These are phyloP conservation scores for Alternaria sp. DNA, from an alignment of 2,329 filamentous ascomycete genomes.

Conservation along the genomic window DNA sequence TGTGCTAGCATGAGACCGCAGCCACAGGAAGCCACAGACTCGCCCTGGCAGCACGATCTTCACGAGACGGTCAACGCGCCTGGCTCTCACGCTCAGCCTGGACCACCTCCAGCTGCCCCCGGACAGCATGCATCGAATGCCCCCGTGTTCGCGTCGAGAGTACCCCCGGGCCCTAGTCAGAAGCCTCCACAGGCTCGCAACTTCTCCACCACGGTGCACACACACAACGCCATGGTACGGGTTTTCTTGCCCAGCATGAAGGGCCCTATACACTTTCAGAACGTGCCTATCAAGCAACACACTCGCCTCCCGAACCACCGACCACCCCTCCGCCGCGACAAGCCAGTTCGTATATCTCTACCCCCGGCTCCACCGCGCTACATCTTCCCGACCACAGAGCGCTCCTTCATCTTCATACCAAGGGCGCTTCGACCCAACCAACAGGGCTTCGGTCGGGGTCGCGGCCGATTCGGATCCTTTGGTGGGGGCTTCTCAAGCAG, in stretches of 20 bases:
- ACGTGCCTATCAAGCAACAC: constrained; percentile 85
- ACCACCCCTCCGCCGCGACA: constrained; percentile 91
- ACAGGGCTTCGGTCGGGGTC: constrained; percentile 72
- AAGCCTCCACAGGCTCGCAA: constrained; percentile 49
- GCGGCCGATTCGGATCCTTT: constrained; percentile 74
- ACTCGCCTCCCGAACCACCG: constrained; percentile 94
- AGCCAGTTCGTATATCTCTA: constrained; percentile 92
- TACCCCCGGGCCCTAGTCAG: constrained; percentile 33
- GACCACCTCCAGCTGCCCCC: constrained; percentile 26
- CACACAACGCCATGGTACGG: constrained; percentile 85
- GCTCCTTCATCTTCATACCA: constrained; percentile 98
- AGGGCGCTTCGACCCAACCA: constrained; percentile 92
- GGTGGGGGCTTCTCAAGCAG: constrained; percentile 71
- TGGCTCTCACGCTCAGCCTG: constrained; percentile 39
- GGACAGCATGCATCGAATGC: constrained; percentile 30
- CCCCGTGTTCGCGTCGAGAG: constrained; percentile 34
- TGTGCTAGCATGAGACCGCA: constrained; percentile 52
- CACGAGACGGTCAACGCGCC: constrained; percentile 71
- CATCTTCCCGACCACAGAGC: constrained; percentile 86
- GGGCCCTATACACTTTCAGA: constrained; percentile 73
- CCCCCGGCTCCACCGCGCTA: constrained; percentile 82
- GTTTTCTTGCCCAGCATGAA: constrained; percentile 81
- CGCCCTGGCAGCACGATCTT: constrained; percentile 92
- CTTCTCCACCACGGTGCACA: constrained; percentile 82
- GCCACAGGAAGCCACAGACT: constrained; percentile 66